phyloP scores from a whole-genome alignment of 495 filamentous ascomycete species.

The Rhizodiscina lignyota region DNA sequence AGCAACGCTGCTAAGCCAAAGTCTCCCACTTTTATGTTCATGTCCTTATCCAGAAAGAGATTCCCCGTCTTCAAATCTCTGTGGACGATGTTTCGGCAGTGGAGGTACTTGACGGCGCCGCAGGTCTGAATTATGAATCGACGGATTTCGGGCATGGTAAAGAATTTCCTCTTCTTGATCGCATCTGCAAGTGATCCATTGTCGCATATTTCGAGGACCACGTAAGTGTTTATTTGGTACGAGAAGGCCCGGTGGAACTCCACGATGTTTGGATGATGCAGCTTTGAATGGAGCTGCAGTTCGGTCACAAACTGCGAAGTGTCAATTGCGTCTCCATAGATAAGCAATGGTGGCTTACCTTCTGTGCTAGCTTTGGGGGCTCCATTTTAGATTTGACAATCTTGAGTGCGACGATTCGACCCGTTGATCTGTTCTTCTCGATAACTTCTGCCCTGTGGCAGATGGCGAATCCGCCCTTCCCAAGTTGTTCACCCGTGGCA shows the following conservation, averaged over 20 bases:
- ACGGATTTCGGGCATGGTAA: conserved; percentile 82
- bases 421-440: conserved; percentile 31
- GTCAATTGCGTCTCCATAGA: background rate
- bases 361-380: conserved; percentile 68
- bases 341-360: conserved; percentile 36
- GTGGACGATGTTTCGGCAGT: conserved; percentile 86
- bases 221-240: conserved; percentile 74
- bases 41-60: conserved; percentile 83
- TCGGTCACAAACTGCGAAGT: conserved; percentile 79
- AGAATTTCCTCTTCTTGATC: conserved; percentile 69
- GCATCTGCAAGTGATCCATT: conserved; percentile 99
- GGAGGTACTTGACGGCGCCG: conserved; percentile 93
- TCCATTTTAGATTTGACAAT: conserved; percentile 82
- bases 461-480: conserved; percentile 90
- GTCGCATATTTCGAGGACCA: conserved; percentile 83
- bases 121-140: conserved; percentile 87
- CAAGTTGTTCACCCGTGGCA: conserved; percentile 64
- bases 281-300: conserved; percentile 93
- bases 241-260: conserved; percentile 90
- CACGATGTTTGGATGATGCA: conserved; percentile 87
- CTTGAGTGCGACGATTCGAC: conserved; percentile 65
- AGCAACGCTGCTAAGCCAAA: conserved; percentile 93
- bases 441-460: conserved; percentile 64
- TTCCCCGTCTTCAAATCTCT: conserved; percentile 97
- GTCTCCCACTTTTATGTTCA: conserved; percentile 97